phyloP scores from a whole-genome alignment of 495 filamentous ascomycete species.

The Penicillium ucsense region DNA sequence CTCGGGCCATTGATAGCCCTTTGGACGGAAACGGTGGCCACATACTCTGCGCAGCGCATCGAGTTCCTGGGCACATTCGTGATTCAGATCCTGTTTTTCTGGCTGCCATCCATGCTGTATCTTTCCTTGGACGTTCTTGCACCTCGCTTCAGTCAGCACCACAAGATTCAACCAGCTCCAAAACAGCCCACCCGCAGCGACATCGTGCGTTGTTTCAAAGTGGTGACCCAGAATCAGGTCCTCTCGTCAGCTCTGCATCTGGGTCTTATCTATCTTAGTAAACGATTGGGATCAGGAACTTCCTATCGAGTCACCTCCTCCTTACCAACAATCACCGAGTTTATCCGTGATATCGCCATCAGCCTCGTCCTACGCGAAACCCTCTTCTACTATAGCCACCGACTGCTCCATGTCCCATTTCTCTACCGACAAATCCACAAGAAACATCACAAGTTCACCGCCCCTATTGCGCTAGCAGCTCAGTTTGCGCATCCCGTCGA shows the following conservation, averaged over 20 bases:
- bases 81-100: conserved; percentile 41
- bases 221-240: conserved; percentile 40
- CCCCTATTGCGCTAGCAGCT: conserved; percentile 47
- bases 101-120: conserved; percentile 37
- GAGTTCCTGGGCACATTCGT: conserved; percentile 38
- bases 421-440: conserved; percentile 47
- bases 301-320: conserved; percentile 24
- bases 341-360: conserved; percentile 35
- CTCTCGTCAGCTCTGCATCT: conserved; percentile 30
- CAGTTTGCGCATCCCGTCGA: conserved; percentile 52
- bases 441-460: conserved; percentile 47
- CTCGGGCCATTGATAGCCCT: conserved; percentile 1
- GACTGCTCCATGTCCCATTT: conserved; percentile 39
- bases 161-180: conserved; percentile 47
- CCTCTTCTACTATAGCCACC: conserved; percentile 48
- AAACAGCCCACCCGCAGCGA: conserved; percentile 39
- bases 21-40: conserved; percentile 18
- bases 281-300: conserved; percentile 5
- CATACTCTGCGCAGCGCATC: conserved; percentile 21
- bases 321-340: conserved; percentile 23
- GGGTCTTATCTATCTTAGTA: conserved; percentile 13
- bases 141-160: conserved; percentile 38
- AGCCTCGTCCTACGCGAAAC: conserved; percentile 40
- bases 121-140: conserved; percentile 30
- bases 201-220: conserved; percentile 32